A percentile compares a stretch with the other conserved stretches of the same genome.
Evolutionary conservation across 441 rosid species (phyloP).

Genomic region (Hura crepitans): DNA sequence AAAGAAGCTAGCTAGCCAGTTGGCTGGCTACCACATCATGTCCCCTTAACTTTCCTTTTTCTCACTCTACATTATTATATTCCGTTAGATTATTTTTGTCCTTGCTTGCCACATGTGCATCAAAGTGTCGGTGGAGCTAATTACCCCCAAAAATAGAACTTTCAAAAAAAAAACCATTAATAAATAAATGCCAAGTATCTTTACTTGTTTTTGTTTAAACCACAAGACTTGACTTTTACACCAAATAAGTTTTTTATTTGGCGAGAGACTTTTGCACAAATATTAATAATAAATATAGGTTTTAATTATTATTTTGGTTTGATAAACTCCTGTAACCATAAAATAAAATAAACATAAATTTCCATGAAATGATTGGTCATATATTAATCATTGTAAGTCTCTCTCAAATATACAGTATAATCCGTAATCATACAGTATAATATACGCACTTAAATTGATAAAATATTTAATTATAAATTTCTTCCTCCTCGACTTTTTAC

Average conservation of each 20-base stretch:
- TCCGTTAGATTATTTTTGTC: constrained; percentile 4
- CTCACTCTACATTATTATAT: constrained; percentile 18
- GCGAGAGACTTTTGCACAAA: constrained; percentile 1
- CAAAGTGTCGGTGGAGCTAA: constrained; percentile 28
- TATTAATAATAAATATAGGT: background rate
- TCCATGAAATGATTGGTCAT: constrained; percentile 15
- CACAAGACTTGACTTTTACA: no score
- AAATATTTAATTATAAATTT: no score
- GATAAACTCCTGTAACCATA: constrained; percentile 10
- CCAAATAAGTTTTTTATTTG: background rate
- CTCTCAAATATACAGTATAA: background rate
- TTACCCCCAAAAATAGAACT: background rate
- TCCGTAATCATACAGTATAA: no score
- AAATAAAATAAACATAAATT: constrained; percentile 10
- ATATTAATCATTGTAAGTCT: constrained; percentile 2
- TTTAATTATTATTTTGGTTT: constrained; percentile 5
- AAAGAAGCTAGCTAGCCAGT: background rate
- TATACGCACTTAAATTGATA: no score
- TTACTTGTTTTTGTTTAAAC: no score
- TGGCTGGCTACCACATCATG: constrained; percentile 5
- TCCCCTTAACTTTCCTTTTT: constrained; percentile 11
- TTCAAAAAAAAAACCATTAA: background rate
- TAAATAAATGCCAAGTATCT: background rate
- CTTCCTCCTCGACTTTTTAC: no score
- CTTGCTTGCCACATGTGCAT: constrained; percentile 15